Conservation (phyloP, 345 rosid genomes). For the Durio zibethinus region DNA sequence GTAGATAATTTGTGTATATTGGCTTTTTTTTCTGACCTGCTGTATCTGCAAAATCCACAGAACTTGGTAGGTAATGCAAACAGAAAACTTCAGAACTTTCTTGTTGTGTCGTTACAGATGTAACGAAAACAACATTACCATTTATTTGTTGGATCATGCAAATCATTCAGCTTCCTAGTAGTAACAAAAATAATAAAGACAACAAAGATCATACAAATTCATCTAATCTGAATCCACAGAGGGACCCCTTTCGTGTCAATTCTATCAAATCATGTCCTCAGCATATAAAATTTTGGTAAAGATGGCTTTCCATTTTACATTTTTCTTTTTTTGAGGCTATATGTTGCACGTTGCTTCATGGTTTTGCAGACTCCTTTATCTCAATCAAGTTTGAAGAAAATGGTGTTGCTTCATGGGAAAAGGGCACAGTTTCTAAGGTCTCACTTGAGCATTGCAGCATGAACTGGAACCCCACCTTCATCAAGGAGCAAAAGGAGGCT, state of each 20-base stretch:
- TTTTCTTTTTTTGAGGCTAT: not conserved
- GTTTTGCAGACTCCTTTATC: slow-evolving; percentile 77
- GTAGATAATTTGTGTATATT: not conserved
- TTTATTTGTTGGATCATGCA: slow-evolving; percentile 6
- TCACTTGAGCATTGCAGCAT: slow-evolving; percentile 47
- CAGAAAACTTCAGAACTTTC: not conserved
- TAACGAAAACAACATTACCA: not conserved
- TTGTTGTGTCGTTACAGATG: not conserved
- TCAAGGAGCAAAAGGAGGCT: slow-evolving; percentile 12
- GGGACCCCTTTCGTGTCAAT: slow-evolving; percentile 5
- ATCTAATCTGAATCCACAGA: slow-evolving; percentile 2
- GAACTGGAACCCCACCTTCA: slow-evolving; percentile 29
- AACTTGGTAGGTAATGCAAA: slow-evolving; percentile 5
- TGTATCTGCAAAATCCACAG: not conserved
- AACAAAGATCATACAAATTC: slow-evolving; percentile 7
- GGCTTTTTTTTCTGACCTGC: not conserved
- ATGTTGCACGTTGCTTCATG: not conserved
- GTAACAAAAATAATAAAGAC: slow-evolving; percentile 7
- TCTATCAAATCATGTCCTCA: slow-evolving; percentile 1
- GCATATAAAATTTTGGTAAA: not conserved
- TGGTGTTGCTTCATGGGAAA: slow-evolving; percentile 90
- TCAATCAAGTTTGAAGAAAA: slow-evolving; percentile 85
- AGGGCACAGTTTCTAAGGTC: slow-evolving; percentile 52
- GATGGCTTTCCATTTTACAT: not conserved
- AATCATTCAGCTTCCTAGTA: slow-evolving; percentile 6